Evolutionary conservation across 148 eudicot genomes (phyloP).

Genomic region (Agrostemma githago): DNA sequence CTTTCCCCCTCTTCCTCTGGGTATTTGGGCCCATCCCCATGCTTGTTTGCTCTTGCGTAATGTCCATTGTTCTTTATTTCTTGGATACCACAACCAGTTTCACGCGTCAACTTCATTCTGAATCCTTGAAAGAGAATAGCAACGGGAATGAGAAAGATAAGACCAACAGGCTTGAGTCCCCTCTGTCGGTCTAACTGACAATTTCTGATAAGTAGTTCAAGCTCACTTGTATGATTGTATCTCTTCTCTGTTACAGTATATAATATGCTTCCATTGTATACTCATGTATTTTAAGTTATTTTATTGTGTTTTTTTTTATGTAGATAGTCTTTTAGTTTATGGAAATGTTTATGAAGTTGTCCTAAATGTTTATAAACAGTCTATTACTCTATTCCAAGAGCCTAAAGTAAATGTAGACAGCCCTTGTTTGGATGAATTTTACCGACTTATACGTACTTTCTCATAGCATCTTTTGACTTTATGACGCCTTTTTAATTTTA

Average conservation of each 20-base stretch:
- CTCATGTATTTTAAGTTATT: background rate
- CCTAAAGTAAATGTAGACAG: too few species aligned
- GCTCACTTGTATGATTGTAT: background rate
- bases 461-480: too few species aligned
- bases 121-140: conserved; percentile 28
- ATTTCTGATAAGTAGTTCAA: background rate
- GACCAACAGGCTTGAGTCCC: conserved; percentile 1
- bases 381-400: too few species aligned
- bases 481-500: too few species aligned
- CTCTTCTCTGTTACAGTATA: background rate
- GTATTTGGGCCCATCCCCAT: conserved; percentile 79
- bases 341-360: background rate
- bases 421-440: too few species aligned
- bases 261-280: background rate
- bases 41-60: conserved; percentile 49
- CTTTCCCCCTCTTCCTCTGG: conserved; percentile 83
- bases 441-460: too few species aligned
- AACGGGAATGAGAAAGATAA: too few species aligned
- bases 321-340: too few species aligned
- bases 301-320: background rate
- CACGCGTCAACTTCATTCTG: conserved; percentile 52
- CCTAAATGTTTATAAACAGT: too few species aligned
- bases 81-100: conserved; percentile 66
- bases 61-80: conserved; percentile 62
- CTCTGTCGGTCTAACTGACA: background rate